Evolutionary conservation across 495 filamentous ascomycete genomes (phyloP).

Genomic region (Penicillium samsonianum): DNA sequence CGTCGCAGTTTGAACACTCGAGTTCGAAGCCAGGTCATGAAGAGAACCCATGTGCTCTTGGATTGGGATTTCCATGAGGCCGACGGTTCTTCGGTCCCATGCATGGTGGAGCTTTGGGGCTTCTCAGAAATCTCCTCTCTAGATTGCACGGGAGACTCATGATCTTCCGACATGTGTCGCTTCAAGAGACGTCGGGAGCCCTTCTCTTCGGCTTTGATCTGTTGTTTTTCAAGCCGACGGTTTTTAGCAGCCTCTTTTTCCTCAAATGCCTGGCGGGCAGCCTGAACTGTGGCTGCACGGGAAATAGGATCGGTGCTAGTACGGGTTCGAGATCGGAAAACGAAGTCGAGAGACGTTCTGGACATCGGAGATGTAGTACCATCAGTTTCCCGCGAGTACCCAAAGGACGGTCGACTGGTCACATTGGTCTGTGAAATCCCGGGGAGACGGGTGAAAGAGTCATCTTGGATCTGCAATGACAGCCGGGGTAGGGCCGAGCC

Average conservation of each 20-base stretch:
- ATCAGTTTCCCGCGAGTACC: conserved; percentile 47
- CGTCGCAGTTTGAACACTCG: conserved; percentile 48
- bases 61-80: conserved; percentile 41
- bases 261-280: conserved; percentile 57
- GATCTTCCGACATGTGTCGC: conserved; percentile 26
- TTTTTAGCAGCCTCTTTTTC: conserved; percentile 62
- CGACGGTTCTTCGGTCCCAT: conserved; percentile 13
- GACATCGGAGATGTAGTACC: conserved; percentile 52
- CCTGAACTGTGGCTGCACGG: conserved; percentile 55
- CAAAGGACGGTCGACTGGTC: conserved; percentile 51
- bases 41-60: conserved; percentile 49
- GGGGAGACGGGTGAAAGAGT: conserved; percentile 48
- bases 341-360: conserved; percentile 58
- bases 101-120: conserved; percentile 2
- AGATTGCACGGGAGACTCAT: conserved; percentile 12
- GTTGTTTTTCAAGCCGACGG: conserved; percentile 56
- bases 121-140: conserved; percentile 22
- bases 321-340: conserved; percentile 52
- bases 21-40: conserved; percentile 51
- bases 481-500: conserved; percentile 37
- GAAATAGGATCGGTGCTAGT: conserved; percentile 51
- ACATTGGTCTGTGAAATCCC: conserved; percentile 57
- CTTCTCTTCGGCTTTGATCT: conserved; percentile 50
- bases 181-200: conserved; percentile 41
- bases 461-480: conserved; percentile 50